Base-by-base conservation (phyloP, 495 filamentous ascomycete genomes). In the Hypoxylon cercidicola region DNA sequence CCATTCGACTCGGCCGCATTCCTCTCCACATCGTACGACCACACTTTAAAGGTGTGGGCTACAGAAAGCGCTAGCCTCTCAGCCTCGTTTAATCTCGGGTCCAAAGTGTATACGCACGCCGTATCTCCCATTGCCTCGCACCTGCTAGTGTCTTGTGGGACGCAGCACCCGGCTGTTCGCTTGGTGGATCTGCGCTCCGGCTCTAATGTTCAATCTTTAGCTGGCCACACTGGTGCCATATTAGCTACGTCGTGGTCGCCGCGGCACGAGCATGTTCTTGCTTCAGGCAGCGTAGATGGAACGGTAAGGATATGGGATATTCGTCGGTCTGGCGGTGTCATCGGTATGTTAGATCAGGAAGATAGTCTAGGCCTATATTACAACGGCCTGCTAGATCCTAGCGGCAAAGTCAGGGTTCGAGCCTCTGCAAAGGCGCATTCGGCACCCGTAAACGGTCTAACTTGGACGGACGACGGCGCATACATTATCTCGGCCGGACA, bases 271-370 rank as follows among this genome's bases (percentile, higher is more conserved):
- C 85, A 96, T 71, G 82, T 96, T 4, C 81, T 97, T 3, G 92
- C 91, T 15, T 90, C 88, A 50, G 91, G 89, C 1, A 88, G 89
- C 1, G 82, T 84, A 0, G 93, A 97, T 71, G 92, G 93, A 47
- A 86, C 84, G 12, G 88, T 92, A 0, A 87, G 91, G 30, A 77
- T 97, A 8, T 97, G 95, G 86, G 93, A 97, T 74, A 84, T 97
- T 28, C 85, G 93, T 21, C 84, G 87, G 30, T 84, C 87, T 46
- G 84, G 85, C n/a, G 86, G 86, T 10, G 83, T 88, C 34, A 84
- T 97, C 21, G 90, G 86, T 0, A 83, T 88, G 16, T 78, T 97
- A 34, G 91, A 97, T 72, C 86, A 90, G 76, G 92, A 96, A 63
- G 90, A 95, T 56, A 85, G 86, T n/a, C 79, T 88, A 6, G 92